Evolutionary conservation across 1,284 basidiomycete genomes (phyloP).

Genomic region (Apiotrichum sp.): DNA sequence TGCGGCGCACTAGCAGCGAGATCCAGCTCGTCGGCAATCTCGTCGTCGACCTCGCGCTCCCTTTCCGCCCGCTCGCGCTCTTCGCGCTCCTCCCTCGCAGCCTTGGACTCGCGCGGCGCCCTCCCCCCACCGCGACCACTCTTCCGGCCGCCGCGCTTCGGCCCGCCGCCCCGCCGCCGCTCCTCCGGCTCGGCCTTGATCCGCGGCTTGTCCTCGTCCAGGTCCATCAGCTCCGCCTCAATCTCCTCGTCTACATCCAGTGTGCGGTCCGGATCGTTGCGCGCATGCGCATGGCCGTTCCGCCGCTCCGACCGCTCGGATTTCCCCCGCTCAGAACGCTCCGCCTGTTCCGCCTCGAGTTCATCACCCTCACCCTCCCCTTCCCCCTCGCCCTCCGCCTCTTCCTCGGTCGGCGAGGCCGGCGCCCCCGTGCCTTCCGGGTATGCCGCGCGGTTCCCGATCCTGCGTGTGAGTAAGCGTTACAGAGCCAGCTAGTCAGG

Average conservation of each 20-base stretch:
- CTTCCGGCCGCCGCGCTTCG: too few relatives aligned
- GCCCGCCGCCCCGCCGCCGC: not conserved
- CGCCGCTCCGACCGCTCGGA: too few relatives aligned
- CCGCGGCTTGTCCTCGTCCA: not conserved
- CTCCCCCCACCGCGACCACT: too few relatives aligned
- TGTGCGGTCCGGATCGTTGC: not conserved
- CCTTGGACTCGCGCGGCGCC: not conserved
- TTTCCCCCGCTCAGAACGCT: too few relatives aligned
- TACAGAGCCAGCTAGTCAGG: too few relatives aligned
- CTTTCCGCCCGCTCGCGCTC: not conserved
- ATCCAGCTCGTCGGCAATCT: constrained; percentile 4
- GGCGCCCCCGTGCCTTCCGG: constrained; percentile 10
- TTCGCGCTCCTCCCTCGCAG: not conserved
- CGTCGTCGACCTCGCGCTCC: constrained; percentile 3
- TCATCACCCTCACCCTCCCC: not conserved
- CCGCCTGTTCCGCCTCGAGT: too few relatives aligned
- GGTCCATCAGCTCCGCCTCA: not conserved
- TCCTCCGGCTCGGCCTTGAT: not conserved
- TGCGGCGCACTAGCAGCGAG: not conserved
- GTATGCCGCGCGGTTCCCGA: constrained; percentile 10
- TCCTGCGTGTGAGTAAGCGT: not conserved
- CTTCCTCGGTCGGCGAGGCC: not conserved
- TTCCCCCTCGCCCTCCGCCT: not conserved
- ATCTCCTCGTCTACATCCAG: constrained; percentile 3
- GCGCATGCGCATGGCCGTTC: not conserved